Percentiles rank a stretch among this genome's conserved stretches.
phyloP scores from a whole-genome alignment of 345 rosid species.

The sweet orange (Citrus sinensis) region DVS_A1.0 CM039162.1:22630501-22631000 shows the following conservation, averaged over 20 bases:
- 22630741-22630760: constrained; percentile 14
- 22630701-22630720: not conserved
- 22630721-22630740: not conserved
- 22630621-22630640: not conserved
- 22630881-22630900: constrained; percentile 70
- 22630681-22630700: not conserved
- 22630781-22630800: constrained; percentile 50
- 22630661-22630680: not conserved
- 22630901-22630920: constrained; percentile 35
- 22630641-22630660: not conserved
- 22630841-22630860: constrained; percentile 73
- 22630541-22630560: not conserved
- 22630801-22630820: constrained; percentile 49
- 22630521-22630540: not conserved
- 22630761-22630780: constrained; percentile 83
- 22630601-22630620: not conserved
- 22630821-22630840: constrained; percentile 86
- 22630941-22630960: not conserved
- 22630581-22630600: not conserved
- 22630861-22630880: constrained; percentile 51
- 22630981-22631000: constrained; percentile 44
- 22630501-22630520: not conserved
- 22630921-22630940: constrained; percentile 7
- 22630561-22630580: not conserved
- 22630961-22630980: constrained; percentile 9